Percentiles rank a stretch among this genome's conserved stretches.
These are phyloP conservation scores for Phyllosticta citribraziliensis DNA, from an alignment of 2,329 filamentous ascomycete genomes.

Conservation along the genomic window DNA sequence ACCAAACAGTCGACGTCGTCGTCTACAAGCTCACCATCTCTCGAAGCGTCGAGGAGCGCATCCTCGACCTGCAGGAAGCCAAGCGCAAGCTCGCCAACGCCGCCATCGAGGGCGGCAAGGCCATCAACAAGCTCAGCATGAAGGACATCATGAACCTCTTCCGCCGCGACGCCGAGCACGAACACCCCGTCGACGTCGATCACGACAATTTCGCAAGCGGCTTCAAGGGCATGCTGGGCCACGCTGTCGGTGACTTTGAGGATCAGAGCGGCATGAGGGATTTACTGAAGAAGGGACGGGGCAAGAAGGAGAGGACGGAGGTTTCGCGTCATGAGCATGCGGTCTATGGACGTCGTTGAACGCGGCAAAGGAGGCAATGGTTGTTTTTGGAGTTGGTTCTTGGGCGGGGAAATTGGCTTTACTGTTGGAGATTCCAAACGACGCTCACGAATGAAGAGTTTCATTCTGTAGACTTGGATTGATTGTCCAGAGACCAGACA, in stretches of 20 bases:
- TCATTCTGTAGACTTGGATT: no score
- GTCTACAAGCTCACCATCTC: constrained; percentile 90
- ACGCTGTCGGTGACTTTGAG: constrained; percentile 15
- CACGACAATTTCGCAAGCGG: not conserved
- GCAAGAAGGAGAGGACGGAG: constrained; percentile 19
- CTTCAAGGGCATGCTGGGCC: constrained; percentile 5
- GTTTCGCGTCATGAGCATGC: constrained; percentile 27
- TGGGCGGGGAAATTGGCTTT: not conserved
- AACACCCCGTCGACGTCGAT: constrained; percentile 13
- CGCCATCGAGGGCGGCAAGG: constrained; percentile 75
- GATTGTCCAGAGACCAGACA: no score
- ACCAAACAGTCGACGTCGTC: constrained; percentile 87
- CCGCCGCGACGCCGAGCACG: constrained; percentile 53
- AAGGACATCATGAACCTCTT: constrained; percentile 91
- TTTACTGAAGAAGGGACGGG: constrained; percentile 14
- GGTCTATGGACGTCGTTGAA: constrained; percentile 34
- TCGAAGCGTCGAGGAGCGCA: constrained; percentile 83
- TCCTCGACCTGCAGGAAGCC: constrained; percentile 86
- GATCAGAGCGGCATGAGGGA: constrained; percentile 12
- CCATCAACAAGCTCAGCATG: constrained; percentile 76
- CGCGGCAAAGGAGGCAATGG: not conserved
- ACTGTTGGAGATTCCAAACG: not conserved
- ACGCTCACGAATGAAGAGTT: no score
- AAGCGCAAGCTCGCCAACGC: constrained; percentile 87
- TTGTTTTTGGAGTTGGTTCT: not conserved